Evolutionary conservation across 352 stramenopile genomes (phyloP).

Genomic region (Phytophthora aleatoria): DNA sequence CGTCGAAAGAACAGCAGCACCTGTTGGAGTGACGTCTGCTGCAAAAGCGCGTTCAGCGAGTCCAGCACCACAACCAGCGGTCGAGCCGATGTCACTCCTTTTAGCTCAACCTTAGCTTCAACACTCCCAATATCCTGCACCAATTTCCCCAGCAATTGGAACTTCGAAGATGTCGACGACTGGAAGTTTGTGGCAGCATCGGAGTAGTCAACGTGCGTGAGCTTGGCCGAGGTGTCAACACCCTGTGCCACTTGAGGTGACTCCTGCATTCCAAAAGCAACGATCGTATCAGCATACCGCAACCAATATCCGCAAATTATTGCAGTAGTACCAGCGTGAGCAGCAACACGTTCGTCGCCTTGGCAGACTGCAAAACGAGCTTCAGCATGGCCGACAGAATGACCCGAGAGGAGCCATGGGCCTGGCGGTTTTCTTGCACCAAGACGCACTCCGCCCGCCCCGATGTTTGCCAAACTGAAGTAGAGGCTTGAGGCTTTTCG

Average conservation of each 20-base stretch:
- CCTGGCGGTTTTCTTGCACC: slow-evolving; percentile 67
- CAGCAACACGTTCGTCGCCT: slow-evolving; percentile 43
- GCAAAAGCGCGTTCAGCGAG: slow-evolving; percentile 66
- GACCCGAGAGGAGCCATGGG: slow-evolving; percentile 54
- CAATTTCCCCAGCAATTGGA: slow-evolving; percentile 36
- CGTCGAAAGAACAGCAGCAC: slow-evolving; percentile 51
- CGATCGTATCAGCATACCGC: not conserved
- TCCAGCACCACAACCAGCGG: slow-evolving; percentile 65
- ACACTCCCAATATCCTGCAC: slow-evolving; percentile 31
- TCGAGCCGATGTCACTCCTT: slow-evolving; percentile 24
- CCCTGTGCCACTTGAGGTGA: slow-evolving; percentile 20
- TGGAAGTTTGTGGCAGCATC: slow-evolving; percentile 34
- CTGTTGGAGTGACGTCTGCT: slow-evolving; percentile 47
- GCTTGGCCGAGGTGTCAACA: slow-evolving; percentile 34
- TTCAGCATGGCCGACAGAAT: slow-evolving; percentile 55
- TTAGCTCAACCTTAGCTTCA: slow-evolving; percentile 14
- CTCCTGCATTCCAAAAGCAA: slow-evolving; percentile 29
- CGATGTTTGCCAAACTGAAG: slow-evolving; percentile 31
- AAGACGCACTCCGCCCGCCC: slow-evolving; percentile 60
- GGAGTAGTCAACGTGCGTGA: slow-evolving; percentile 53
- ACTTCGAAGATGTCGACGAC: slow-evolving; percentile 3
- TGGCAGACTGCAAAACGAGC: slow-evolving; percentile 28
- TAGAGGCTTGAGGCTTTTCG: slow-evolving; percentile 3
- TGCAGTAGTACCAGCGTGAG: slow-evolving; percentile 37
- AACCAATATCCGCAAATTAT: not conserved